Base-by-base conservation (phyloP, 179 eudicot species). In the Nepenthes alata region DNA sequence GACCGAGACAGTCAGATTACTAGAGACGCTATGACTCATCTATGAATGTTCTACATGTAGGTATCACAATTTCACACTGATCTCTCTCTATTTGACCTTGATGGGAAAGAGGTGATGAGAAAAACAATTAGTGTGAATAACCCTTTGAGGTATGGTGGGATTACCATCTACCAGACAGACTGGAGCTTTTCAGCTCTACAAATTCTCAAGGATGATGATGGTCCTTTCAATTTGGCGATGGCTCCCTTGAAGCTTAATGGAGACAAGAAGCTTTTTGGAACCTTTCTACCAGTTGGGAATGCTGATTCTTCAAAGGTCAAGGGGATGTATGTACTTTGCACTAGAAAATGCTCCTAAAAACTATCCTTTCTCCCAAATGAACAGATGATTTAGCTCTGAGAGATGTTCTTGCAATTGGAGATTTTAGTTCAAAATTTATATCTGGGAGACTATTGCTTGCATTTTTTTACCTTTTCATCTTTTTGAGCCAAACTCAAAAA, bases 201-300 rank as follows among this genome's bases (percentile, higher is more conserved):
- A 77, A 45, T 93, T 64, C 69, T 82, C 51, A 93, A 82, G 75
- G 83, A 93, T 59, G 95, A 60, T 60, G 94, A 87, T 78, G 98
- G 98, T 9, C 98, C 98, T 48, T 93, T 89, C 65, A 93, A 93
- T 82, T 78, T 93, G 86, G 90, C 98, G 44, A 69, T 93, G 88
- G 97, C 98, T 68, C 98, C 84, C 65, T 64, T 93, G 51, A 58
- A 87, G 75, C 25, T 77, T 60, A 85, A 74, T 49, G 97, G 98
- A 41, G 98, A 93, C 74, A 93, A 93, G 74, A 89, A 80, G 79
- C 97, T 93, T 16, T 93, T 55, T 62, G 98, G 98, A 60, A 85
- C 90, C 39, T 85, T 93, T 68, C 63, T 93, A 58, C 98, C 98
- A 6, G 70, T 93, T 62, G 95, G 83, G 62, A 74, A 78, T 69